Conservation (phyloP, 371 early-diverging fungal genomes). For the Mucor sp. region DNA sequence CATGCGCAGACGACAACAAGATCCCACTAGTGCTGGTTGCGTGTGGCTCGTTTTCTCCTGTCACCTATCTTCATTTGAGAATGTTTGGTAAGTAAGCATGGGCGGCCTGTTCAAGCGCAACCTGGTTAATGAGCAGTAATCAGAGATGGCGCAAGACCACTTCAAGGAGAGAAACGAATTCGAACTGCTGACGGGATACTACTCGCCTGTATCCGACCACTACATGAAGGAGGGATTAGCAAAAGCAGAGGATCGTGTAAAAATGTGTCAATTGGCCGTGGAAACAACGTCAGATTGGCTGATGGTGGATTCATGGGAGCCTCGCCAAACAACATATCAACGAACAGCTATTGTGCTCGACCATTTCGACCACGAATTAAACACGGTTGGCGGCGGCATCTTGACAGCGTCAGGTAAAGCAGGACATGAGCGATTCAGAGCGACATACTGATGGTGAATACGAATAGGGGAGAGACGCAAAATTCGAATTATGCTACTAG, state of each 20-base stretch:
- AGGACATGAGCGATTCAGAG: background rate
- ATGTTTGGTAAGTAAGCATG: conserved; percentile 85
- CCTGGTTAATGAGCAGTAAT: background rate
- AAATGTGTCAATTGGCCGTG: conserved; percentile 92
- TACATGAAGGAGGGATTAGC: conserved; percentile 93
- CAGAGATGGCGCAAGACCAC: conserved; percentile 94
- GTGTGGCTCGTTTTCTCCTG: conserved; percentile 97
- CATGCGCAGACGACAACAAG: conserved; percentile 71
- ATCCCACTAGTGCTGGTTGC: conserved; percentile 93
- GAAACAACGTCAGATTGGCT: conserved; percentile 83
- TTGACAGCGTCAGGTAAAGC: conserved; percentile 14
- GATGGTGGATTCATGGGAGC: conserved; percentile 98
- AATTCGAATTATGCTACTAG: conserved; percentile 88
- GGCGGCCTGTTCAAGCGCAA: background rate
- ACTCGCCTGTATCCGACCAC: conserved; percentile 93
- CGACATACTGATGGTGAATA: background rate
- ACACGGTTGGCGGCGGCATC: conserved; percentile 64
- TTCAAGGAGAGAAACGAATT: conserved; percentile 71
- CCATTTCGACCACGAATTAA: conserved; percentile 90
- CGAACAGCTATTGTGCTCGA: conserved; percentile 93
- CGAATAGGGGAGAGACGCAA: conserved; percentile 45
- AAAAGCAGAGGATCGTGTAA: conserved; percentile 83
- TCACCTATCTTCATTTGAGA: conserved; percentile 95
- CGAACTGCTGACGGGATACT: conserved; percentile 94
- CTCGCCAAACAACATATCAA: conserved; percentile 76